Evolutionary conservation across 495 filamentous ascomycete genomes (phyloP).

Genomic region (Penicillium simplicissimum): DNA sequence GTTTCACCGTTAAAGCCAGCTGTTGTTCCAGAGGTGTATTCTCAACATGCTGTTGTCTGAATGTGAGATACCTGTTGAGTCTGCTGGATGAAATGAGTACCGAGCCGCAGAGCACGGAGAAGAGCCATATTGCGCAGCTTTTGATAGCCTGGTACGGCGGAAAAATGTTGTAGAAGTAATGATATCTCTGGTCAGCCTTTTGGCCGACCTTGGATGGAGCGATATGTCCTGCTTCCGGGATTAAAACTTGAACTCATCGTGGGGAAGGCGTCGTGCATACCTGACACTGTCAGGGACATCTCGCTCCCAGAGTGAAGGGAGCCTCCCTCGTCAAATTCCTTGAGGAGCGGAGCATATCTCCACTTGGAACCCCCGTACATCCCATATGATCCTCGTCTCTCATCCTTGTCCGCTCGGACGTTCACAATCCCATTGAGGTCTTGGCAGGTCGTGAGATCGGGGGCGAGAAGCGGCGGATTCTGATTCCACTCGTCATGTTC

Average conservation of each 20-base stretch:
- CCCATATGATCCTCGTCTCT: background rate
- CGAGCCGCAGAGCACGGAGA: constrained; percentile 32
- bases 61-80: constrained; percentile 13
- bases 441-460: constrained; percentile 58
- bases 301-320: constrained; percentile 3
- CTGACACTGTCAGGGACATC: constrained; percentile 39
- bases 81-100: constrained; percentile 26
- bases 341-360: constrained; percentile 4
- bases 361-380: constrained; percentile 13
- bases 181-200: background rate
- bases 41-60: background rate
- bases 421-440: constrained; percentile 53
- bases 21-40: constrained; percentile 4
- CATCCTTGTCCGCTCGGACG: constrained; percentile 24
- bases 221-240: constrained; percentile 25
- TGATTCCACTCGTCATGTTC: constrained; percentile 55
- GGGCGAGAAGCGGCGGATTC: constrained; percentile 49
- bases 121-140: constrained; percentile 31
- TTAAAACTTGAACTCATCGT: background rate
- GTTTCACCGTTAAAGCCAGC: constrained; percentile 8
- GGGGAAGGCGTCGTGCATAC: constrained; percentile 13
- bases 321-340: constrained; percentile 14
- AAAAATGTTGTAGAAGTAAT: background rate
- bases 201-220: constrained; percentile 13
- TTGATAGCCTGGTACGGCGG: constrained; percentile 23